A percentile compares a stretch with the other conserved stretches of the same genome.
Evolutionary conservation across 768 basidiomycete genomes (phyloP).

Genomic region (Lanmaoa rubissima): DNA sequence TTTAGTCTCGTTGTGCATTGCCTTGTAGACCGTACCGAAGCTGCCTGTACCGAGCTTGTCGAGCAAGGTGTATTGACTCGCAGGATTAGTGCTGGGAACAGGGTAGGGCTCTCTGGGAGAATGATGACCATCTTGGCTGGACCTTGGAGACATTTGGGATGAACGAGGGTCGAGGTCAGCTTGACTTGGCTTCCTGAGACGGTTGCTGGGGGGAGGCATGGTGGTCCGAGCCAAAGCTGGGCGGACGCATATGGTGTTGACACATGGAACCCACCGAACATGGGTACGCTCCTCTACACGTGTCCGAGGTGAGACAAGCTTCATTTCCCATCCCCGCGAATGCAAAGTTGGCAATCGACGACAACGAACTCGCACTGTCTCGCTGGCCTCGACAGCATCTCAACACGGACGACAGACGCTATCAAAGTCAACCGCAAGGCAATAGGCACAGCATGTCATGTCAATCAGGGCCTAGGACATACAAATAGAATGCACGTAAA

Average conservation of each 20-base stretch:
- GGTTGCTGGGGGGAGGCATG: slow-evolving; percentile 42
- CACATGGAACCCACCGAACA: slow-evolving; percentile 22
- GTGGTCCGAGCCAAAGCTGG: slow-evolving; percentile 25
- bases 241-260: slow-evolving; percentile 8
- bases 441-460: slow-evolving; percentile 34
- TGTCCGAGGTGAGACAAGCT: slow-evolving; percentile 14
- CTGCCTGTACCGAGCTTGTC: slow-evolving; percentile 98
- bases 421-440: slow-evolving; percentile 4
- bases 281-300: slow-evolving; percentile 24
- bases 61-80: slow-evolving; percentile 86
- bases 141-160: slow-evolving; percentile 47
- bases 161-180: slow-evolving; percentile 43
- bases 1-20: slow-evolving; percentile 89
- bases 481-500: slow-evolving; percentile 35
- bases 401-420: background rate
- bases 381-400: background rate
- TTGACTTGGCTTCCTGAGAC: slow-evolving; percentile 39
- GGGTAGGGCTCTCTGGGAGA: slow-evolving; percentile 59
- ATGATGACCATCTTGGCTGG: slow-evolving; percentile 31
- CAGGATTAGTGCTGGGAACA: slow-evolving; percentile 74
- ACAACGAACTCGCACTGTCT: background rate
- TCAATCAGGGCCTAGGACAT: slow-evolving; percentile 38
- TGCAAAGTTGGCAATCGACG: background rate
- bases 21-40: slow-evolving; percentile 97
- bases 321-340: slow-evolving; percentile 5